These are phyloP conservation scores for Teunomyces atbi DNA, from an alignment of 805 yeast genomes.

Conservation along the genomic window DNA sequence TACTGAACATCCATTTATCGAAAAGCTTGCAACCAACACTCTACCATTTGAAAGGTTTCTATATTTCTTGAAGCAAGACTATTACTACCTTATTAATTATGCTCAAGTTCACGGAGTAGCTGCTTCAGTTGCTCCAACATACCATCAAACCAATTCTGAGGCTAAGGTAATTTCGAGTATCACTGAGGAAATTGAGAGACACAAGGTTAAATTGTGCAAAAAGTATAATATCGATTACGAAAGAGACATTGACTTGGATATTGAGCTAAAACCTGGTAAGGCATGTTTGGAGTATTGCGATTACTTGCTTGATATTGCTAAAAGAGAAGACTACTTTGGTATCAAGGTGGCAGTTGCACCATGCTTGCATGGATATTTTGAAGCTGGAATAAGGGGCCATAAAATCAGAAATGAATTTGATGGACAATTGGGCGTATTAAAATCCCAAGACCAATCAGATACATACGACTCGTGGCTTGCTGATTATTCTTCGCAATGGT, in stretches of 20 bases:
- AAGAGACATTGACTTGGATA: slow-evolving; percentile 37
- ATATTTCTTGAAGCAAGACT: slow-evolving; percentile 62
- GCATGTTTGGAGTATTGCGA: slow-evolving; percentile 64
- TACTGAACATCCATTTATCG: slow-evolving; percentile 60
- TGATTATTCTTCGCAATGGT: slow-evolving; percentile 62
- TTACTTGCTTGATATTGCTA: slow-evolving; percentile 54
- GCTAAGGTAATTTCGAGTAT: slow-evolving; percentile 51
- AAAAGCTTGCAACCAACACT: slow-evolving; percentile 48
- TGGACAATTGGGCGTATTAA: slow-evolving; percentile 8
- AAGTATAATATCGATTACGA: slow-evolving; percentile 41
- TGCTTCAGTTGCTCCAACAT: slow-evolving; percentile 57
- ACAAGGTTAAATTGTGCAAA: slow-evolving; percentile 46
- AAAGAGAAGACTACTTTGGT: slow-evolving; percentile 57
- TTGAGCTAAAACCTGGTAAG: slow-evolving; percentile 46
- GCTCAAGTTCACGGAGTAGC: slow-evolving; percentile 65
- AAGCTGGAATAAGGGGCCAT: slow-evolving; percentile 46
- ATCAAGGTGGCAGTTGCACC: slow-evolving; percentile 71
- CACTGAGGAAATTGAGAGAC: slow-evolving; percentile 54
- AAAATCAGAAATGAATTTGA: slow-evolving; percentile 22
- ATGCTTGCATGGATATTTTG: slow-evolving; percentile 69
- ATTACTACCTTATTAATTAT: slow-evolving; percentile 65
- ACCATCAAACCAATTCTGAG: slow-evolving; percentile 50
- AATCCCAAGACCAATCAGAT: slow-evolving; percentile 20
- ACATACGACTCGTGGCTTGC: slow-evolving; percentile 55
- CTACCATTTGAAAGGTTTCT: slow-evolving; percentile 51